Base-by-base conservation (phyloP, 139 green algal genomes). In the Coccomyxa sp. region DNA sequence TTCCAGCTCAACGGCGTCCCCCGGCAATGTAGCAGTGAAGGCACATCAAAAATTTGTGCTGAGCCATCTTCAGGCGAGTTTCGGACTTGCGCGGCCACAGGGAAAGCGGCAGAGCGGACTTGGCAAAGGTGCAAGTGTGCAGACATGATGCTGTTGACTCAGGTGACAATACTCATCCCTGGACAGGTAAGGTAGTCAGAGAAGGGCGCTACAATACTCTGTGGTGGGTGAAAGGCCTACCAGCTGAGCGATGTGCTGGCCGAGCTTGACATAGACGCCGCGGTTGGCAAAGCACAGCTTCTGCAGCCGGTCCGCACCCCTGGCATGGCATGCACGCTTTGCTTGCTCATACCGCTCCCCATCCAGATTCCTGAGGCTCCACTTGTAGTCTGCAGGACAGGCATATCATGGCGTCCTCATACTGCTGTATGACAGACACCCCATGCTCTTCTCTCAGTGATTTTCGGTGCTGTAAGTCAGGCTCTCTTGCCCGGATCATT, bases 231-330 rank as follows among this genome's bases (percentile, higher is more conserved):
- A 29, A 35, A 5, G 24, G 7, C 90, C 69, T 79, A 96, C 90
- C 88, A 98, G 85, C 85, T 96, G 91, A 14, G 86, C 93, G 5
- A 97, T 82, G 81, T 97, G 92, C 86, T 98, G 95, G 4, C 94
- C 94, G 14, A 97, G 87, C 79, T 96, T 94, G 72, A 94, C 91
- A 70, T 88, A 90, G 35, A 85, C 81, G 37, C 85, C 94, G 0
- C 91, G 91, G 69, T 98, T 98, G 8, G 80, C 80, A 84, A 97
- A 95, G 83, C 89, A 97, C 27, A 97, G 84, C 37, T 82, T 2
- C 39, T 93, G 78, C 69, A 95, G 82, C 40, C 80, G 68, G 14
- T 89, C 50, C 5, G 91, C 91, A 12, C 83, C 82, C 18, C 91
- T 78, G 73, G 76, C n/a, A 81, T 95, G 91, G 75, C 88, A 94